Base-by-base conservation (phyloP, 176 grass and related monocot species). In the Carex littledalei region DNA sequence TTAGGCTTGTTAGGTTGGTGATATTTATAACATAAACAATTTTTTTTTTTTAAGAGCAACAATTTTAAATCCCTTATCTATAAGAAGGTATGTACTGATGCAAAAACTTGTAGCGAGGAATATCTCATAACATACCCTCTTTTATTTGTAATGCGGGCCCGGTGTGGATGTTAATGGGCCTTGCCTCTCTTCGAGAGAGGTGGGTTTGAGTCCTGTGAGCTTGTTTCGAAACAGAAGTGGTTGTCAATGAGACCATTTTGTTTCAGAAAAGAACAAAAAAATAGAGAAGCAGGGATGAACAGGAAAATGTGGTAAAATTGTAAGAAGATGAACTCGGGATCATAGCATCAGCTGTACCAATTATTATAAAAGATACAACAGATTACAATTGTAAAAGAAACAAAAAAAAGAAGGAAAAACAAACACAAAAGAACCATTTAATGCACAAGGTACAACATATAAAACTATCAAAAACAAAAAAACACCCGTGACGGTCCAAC, bases 351-450 rank as follows among this genome's bases (percentile, higher is more conserved):
- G 59, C 59, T 21, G 2, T 2, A 62, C 74, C 22, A 55, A 78
- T 56, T 78, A 76, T 49, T 16, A 57, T 15, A 78, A 32, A 78
- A 78, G 21, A 50, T 49, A 22, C 79, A 82, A 45, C 34, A 47
- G 35, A 62, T 64, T 26, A 64, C 55, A 81, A 47, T 56, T 14
- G 5, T 2, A 3, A 24, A 76, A 54, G 18, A 12, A 24, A 39
- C 17, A 5, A 39, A 6, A 39, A 71, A 20, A 26, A 76, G 5
- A 29, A 16, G 4, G 4, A 8, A 81, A 64, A 65, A 47, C 26
- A 79, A 79, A 54, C 55, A 65, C 2, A 47, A 82, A 63, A 45
- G 39, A 73, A 73, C 68, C 58, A 81, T 63, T 81, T 50, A 82
- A 41, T 63, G 45, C 64, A 69, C 63, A 20, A 54, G 16, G 8